Evolutionary conservation across 2,329 filamentous ascomycete species (phyloP), one percentile per base, ranked within the genome.

Genomic region (Fusarium sp.): DNA sequence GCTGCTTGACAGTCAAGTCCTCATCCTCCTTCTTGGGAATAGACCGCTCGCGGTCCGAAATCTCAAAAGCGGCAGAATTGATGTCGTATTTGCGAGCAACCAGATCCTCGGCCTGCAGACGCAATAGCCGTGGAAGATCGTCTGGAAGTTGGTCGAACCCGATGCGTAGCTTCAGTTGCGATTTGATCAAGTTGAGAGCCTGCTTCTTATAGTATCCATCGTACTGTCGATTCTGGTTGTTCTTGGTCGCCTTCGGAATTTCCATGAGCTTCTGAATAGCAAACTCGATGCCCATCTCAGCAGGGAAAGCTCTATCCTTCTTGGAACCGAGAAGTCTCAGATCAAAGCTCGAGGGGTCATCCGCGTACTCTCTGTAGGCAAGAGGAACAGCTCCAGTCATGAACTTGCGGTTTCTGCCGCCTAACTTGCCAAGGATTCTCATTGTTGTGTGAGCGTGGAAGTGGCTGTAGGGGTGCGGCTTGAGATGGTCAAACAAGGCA

Each of bases 381-480:
- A 99, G 89, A n/a, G 92, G 91, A 7, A 96, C 92, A 3, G 96
- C 94, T 57, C 95, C 94, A 7, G 94, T 98, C 86, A 98, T 92
- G 82, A 98, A 99, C 80, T 97, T 98, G 38, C 97, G 88, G 79
- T 99, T 99, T 30, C 97, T 91, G 9, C 97, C 97, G 54, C 97
- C 97, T 14, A 99, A 89, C 82, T 99, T 99, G 15, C 97, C 97
- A 2, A 99, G 88, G 66, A 99, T 99, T 54, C 97, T 89, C 92
- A 99, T 97, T 0, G 97, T 98, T 0, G 97, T 98, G 81, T 99
- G 97, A 1, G 97, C 94, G 80, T 98, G 96, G 82, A 98, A 98
- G 82, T 99, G 97, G 78, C 94, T 98, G 82, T 99, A 98, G 0
- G 97, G 97, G 72, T 95, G 93, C 9, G 97, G 97, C 78, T 93